A percentile compares a stretch with the other conserved stretches of the same genome.
Conservation (phyloP, 345 rosid genomes). For the Arabidopsis suecica region DNA sequence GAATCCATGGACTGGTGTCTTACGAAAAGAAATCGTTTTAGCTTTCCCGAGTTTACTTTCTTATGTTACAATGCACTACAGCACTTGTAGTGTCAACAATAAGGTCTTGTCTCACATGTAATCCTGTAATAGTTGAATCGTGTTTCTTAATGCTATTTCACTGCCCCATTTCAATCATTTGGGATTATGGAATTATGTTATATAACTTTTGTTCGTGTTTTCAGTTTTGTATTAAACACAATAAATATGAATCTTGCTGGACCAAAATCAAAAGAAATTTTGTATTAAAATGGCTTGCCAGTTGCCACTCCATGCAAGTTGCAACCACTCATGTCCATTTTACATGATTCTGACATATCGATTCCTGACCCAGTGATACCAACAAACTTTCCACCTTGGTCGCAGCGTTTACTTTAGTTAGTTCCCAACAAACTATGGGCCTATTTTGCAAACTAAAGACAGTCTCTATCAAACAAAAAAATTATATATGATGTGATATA, state of each 20-base stretch:
- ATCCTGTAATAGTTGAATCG: conserved; percentile 17
- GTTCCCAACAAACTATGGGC: not conserved
- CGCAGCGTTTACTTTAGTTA: no score
- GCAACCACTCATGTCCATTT: no score
- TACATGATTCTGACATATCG: no score
- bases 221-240: not conserved
- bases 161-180: not conserved
- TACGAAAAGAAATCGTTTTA: conserved; percentile 68
- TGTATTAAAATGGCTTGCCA: no score
- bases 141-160: not conserved
- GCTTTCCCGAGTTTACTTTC: not conserved
- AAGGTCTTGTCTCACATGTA: conserved; percentile 11
- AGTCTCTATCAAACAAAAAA: not conserved
- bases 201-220: not conserved
- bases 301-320: no score
- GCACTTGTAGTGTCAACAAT: not conserved
- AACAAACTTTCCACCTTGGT: no score
- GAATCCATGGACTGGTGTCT: conserved; percentile 75
- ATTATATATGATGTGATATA: not conserved
- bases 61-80: no score
- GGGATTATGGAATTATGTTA: not conserved
- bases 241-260: not conserved
- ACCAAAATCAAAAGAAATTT: no score
- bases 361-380: no score
- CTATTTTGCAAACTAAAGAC: not conserved